Evolutionary conservation across 345 rosid genomes (phyloP).

Genomic region (Eucalyptus guilfoylei): DNA sequence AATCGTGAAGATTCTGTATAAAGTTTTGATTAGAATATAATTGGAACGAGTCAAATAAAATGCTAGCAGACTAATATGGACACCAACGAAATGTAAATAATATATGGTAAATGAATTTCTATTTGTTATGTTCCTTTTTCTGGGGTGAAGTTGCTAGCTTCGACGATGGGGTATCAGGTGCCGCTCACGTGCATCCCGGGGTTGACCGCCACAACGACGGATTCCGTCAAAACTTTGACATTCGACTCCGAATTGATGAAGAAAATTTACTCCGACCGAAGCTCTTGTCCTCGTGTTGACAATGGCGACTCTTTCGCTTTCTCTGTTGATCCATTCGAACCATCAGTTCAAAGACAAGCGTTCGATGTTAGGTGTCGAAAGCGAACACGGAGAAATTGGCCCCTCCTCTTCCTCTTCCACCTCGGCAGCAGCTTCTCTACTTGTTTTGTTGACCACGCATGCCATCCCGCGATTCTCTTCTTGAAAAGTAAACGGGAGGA

Average conservation of each 20-base stretch:
- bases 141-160: neutral
- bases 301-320: neutral
- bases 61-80: neutral
- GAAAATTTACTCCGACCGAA: neutral
- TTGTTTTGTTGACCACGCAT: neutral
- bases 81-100: neutral
- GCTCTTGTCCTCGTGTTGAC: neutral
- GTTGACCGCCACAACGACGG: neutral
- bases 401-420: neutral
- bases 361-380: neutral
- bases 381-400: neutral
- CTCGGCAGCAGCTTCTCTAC: neutral
- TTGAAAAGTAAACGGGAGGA: neutral
- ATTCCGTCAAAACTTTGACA: neutral
- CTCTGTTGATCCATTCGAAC: neutral
- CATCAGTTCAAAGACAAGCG: neutral
- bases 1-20: neutral
- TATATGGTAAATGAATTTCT: neutral
- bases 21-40: neutral
- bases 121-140: neutral
- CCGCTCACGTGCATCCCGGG: neutral
- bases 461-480: neutral
- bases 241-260: neutral
- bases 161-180: neutral
- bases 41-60: neutral